Conservation (phyloP, 306 rosid genomes). For the Carpinus fangiana region DNA sequence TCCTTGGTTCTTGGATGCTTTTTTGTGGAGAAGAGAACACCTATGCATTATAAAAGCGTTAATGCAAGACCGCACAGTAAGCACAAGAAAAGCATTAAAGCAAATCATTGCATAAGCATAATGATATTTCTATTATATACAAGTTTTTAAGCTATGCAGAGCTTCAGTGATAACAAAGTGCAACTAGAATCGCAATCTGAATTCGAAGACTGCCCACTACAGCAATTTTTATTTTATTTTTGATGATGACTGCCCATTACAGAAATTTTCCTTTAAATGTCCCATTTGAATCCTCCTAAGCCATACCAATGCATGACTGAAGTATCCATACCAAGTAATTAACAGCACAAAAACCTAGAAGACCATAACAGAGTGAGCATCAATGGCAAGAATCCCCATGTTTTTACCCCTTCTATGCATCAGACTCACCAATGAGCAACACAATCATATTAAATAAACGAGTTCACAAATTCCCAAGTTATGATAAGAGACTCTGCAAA, state of each 20-base stretch:
- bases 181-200: background rate
- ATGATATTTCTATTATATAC: background rate
- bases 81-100: constrained; percentile 28
- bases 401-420: background rate
- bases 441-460: background rate
- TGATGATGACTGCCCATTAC: background rate
- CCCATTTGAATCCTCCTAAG: background rate
- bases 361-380: background rate
- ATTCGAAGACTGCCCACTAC: background rate
- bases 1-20: constrained; percentile 91
- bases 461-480: background rate
- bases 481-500: background rate
- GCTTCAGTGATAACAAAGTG: background rate
- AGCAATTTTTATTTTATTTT: background rate
- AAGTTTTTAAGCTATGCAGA: background rate
- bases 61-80: constrained; percentile 15
- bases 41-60: constrained; percentile 44
- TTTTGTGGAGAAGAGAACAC: constrained; percentile 91
- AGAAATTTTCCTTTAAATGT: background rate
- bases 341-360: background rate
- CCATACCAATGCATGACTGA: background rate
- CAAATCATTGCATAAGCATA: constrained; percentile 9
- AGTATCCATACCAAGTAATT: background rate
- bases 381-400: background rate
- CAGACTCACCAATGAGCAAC: background rate